Conservation (phyloP, 148 eudicot genomes). For the Arbutus unedo region DNA sequence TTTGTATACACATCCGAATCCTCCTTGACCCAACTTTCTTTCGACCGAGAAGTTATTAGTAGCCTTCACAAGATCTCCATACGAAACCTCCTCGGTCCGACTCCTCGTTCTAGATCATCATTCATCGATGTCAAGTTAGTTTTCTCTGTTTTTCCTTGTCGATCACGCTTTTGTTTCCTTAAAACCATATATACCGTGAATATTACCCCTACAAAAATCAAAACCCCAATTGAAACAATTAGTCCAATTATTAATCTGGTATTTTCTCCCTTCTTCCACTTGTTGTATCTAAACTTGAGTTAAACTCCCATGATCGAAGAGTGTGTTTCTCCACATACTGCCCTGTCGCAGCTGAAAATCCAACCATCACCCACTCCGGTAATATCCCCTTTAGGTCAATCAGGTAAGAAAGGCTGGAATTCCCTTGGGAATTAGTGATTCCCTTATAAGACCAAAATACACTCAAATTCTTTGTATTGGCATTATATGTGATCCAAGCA, state of each 20-base stretch:
- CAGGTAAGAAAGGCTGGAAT: constrained; percentile 37
- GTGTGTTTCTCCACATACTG: constrained; percentile 20
- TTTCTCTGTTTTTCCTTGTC: background rate
- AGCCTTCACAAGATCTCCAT: constrained; percentile 13
- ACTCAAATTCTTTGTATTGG: constrained; percentile 35
- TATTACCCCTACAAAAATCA: constrained; percentile 9
- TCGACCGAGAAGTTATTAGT: constrained; percentile 22
- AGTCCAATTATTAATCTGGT: constrained; percentile 20
- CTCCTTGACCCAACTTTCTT: constrained; percentile 31
- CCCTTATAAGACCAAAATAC: constrained; percentile 40
- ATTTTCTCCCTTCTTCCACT: background rate
- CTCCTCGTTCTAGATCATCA: constrained; percentile 26
- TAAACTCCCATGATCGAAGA: constrained; percentile 41
- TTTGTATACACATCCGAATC: constrained; percentile 31
- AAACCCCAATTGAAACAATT: constrained; percentile 17
- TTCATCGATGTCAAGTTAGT: constrained; percentile 13
- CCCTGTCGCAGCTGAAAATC: constrained; percentile 55
- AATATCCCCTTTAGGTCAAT: constrained; percentile 40
- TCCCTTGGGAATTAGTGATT: background rate
- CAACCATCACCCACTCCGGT: constrained; percentile 48
- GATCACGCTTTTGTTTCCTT: background rate
- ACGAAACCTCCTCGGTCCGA: constrained; percentile 29
- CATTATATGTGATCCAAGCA: constrained; percentile 44
- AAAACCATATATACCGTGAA: background rate
- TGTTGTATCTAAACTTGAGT: constrained; percentile 27